Base-by-base conservation (phyloP, 2,329 filamentous ascomycete species). In the Incumbomyces delicatus region DNA sequence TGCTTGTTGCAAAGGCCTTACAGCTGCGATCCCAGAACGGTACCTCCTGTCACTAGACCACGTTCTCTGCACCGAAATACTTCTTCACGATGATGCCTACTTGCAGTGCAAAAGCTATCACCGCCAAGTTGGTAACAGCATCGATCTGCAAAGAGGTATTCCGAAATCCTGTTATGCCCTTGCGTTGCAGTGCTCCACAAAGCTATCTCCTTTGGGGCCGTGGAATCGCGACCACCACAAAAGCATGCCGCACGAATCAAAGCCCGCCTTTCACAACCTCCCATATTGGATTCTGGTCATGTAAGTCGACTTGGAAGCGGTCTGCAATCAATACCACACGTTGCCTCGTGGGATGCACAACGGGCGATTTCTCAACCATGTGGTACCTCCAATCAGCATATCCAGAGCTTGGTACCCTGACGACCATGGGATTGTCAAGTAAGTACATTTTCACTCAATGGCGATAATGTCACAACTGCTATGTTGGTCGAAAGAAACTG, bases 361-460 rank as follows among this genome's bases (percentile, higher is more conserved):
- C 63, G 0, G 75, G 75, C 14, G 75, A 78, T 56, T 78, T 78
- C 50, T 68, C 73, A 1, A 66, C 72, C 0, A 68, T 78, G 64
- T 78, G 75, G 74, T 65, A 69, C 29, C 63, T 79, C 0, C 75
- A 78, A 48, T 61, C 69, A 0, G 68, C 66, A 34, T 67, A 66
- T 43, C 65, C 73, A 0, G 68, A 67, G 2, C 57, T 64, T 14
- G 37, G 37, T 11, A 40, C 27, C 6, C 16, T 14, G 0, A 50
- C 63, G 1, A 72, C 74, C 12, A 78, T 78, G 75, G 68, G 61
- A 1, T 61, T 72, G 11, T 74, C 75, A 1, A 77, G 73, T 75
- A 59, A 39, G 58, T 58, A 12, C n/a, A n/a, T n/a, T n/a, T n/a
- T n/a, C n/a, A n/a, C n/a, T n/a, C n/a, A n/a, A n/a, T n/a, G n/a